Evolutionary conservation across 176 grass and related monocot genomes (phyloP).

Genomic region (Oropetium thomaeum): DNA sequence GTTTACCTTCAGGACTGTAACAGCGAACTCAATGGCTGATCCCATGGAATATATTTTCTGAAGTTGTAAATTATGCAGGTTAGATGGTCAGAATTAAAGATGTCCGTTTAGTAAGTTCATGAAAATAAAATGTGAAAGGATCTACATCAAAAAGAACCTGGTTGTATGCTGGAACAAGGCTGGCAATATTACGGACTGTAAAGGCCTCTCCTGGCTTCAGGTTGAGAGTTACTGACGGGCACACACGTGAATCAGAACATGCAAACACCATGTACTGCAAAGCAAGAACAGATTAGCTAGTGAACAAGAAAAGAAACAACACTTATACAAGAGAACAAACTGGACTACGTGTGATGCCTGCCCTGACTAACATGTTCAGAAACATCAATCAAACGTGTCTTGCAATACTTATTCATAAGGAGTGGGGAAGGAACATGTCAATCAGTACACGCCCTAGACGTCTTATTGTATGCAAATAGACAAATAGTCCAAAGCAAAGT

Average conservation of each 20-base stretch:
- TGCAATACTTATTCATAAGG: neutral
- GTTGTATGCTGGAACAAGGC: slow-evolving; percentile 57
- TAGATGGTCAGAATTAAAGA: slow-evolving; percentile 13
- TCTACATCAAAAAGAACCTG: slow-evolving; percentile 36
- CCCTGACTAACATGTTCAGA: neutral
- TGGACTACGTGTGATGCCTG: neutral
- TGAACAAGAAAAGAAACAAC: neutral
- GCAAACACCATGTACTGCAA: slow-evolving; percentile 89
- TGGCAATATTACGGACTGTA: slow-evolving; percentile 63
- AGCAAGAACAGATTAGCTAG: slow-evolving; percentile 12
- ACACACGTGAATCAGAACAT: slow-evolving; percentile 72
- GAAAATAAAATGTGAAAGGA: slow-evolving; percentile 8
- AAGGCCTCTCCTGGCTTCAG: slow-evolving; percentile 85
- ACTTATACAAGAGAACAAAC: neutral
- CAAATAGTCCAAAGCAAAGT: neutral
- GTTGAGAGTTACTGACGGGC: slow-evolving; percentile 65
- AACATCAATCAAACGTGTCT: neutral
- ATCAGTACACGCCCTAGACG: neutral
- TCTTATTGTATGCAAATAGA: neutral
- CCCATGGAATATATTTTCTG: slow-evolving; percentile 49
- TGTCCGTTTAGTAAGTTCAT: neutral
- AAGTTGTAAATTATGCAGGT: slow-evolving; percentile 2
- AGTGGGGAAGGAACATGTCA: neutral
- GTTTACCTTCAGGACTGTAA: slow-evolving; percentile 64
- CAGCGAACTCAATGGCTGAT: slow-evolving; percentile 67